Conservation (phyloP, 176 grass and related monocot species). For the Neostapfia colusana region DNA sequence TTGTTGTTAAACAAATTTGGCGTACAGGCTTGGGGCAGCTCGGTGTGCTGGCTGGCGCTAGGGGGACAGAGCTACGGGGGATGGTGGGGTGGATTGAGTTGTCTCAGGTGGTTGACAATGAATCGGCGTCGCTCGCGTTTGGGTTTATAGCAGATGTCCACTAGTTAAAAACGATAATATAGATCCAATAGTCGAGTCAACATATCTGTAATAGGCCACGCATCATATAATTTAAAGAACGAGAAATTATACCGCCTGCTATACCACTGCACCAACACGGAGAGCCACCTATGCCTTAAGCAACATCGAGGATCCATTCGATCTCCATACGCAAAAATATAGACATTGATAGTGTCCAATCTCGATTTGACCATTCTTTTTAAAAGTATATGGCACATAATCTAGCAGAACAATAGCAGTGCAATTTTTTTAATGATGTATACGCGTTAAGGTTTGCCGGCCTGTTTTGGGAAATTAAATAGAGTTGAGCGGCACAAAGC, state of each 20-base stretch:
- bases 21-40: not conserved
- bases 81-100: not conserved
- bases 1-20: not conserved
- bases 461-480: no score
- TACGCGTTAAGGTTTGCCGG: not conserved
- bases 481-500: not conserved
- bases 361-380: not conserved
- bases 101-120: not conserved
- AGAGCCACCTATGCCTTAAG: not conserved
- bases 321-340: not conserved
- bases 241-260: not conserved
- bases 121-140: not conserved
- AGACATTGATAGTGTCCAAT: not conserved
- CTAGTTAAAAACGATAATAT: not conserved
- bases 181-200: constrained; percentile 20
- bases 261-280: not conserved
- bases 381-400: not conserved
- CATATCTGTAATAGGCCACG: not conserved
- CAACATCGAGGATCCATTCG: not conserved
- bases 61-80: not conserved
- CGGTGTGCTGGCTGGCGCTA: no score
- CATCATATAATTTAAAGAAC: not conserved
- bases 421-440: not conserved
- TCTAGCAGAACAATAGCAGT: not conserved
- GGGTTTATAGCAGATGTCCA: not conserved